Evolutionary conservation across 2,329 filamentous ascomycete genomes (phyloP).

Genomic region (Furcasterigmium sp.): DNA sequence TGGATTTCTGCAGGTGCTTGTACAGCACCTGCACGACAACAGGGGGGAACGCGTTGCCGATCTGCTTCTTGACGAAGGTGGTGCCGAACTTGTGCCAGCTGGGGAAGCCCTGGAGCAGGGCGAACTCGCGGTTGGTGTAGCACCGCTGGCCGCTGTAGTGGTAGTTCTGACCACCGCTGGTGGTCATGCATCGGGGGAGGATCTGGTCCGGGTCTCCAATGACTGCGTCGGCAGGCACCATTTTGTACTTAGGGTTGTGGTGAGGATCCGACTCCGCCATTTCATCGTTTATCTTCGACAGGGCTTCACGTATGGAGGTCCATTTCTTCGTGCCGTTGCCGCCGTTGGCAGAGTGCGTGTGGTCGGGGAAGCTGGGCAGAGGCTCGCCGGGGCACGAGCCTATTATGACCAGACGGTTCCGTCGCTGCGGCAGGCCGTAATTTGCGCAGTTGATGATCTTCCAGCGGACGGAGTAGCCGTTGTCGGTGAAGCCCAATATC

Average conservation of each 20-base stretch:
- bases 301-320: conserved; percentile 37
- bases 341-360: conserved; percentile 49
- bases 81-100: conserved; percentile 50
- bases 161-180: conserved; percentile 54
- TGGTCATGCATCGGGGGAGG: conserved; percentile 58
- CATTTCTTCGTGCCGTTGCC: conserved; percentile 25
- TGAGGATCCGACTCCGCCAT: conserved; percentile 13
- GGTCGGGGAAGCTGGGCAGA: conserved; percentile 59
- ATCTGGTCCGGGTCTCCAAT: conserved; percentile 34
- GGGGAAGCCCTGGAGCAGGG: conserved; percentile 67
- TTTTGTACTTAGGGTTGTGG: not conserved
- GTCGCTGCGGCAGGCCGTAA: conserved; percentile 45
- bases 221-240: conserved; percentile 12
- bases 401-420: conserved; percentile 50
- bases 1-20: conserved; percentile 38
- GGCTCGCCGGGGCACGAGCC: conserved; percentile 63
- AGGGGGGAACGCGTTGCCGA: conserved; percentile 76
- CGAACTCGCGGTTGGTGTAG: conserved; percentile 64
- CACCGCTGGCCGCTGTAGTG: conserved; percentile 59
- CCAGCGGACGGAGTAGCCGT: conserved; percentile 69
- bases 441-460: conserved; percentile 47
- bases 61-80: conserved; percentile 51
- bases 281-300: conserved; percentile 35
- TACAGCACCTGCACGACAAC: conserved; percentile 45
- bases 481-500: conserved; percentile 57